These are phyloP conservation scores for Lactarius hatsudake DNA, from an alignment of 768 basidiomycete species.

Conservation along the genomic window DNA sequence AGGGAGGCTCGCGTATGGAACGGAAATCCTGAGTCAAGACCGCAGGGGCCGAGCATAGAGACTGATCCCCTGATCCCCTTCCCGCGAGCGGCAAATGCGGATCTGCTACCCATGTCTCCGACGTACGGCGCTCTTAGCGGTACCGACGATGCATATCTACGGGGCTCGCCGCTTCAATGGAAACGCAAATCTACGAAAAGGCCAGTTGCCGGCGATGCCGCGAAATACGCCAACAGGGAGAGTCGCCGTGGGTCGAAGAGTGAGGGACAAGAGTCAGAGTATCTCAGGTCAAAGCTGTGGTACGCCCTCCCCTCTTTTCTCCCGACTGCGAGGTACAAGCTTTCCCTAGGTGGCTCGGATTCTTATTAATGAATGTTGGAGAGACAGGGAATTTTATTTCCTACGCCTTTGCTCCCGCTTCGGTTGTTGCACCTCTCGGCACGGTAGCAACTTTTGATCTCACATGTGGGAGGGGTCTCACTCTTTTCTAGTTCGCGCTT, in stretches of 20 bases:
- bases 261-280: conserved; percentile 61
- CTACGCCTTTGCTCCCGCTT: conserved; percentile 87
- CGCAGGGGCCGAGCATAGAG: conserved; percentile 2
- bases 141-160: neutral
- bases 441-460: conserved; percentile 55
- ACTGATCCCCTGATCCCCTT: conserved; percentile 25
- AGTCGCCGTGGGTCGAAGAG: conserved; percentile 19
- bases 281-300: conserved; percentile 85
- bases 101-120: neutral
- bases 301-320: conserved; percentile 34
- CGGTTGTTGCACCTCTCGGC: conserved; percentile 93
- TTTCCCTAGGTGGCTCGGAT: conserved; percentile 77
- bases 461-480: conserved; percentile 17
- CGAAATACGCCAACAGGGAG: neutral
- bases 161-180: conserved; percentile 3
- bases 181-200: neutral
- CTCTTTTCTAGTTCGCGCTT: conserved; percentile 67
- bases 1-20: conserved; percentile 21
- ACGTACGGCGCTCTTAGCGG: conserved; percentile 13
- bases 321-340: neutral
- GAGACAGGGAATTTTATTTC: conserved; percentile 89
- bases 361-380: conserved; percentile 85
- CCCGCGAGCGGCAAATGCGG: conserved; percentile 2
- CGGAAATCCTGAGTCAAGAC: neutral
- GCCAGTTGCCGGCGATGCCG: neutral